Evolutionary conservation across 2,329 filamentous ascomycete species (phyloP).

Genomic region (Pyricularia grisea): DNA sequence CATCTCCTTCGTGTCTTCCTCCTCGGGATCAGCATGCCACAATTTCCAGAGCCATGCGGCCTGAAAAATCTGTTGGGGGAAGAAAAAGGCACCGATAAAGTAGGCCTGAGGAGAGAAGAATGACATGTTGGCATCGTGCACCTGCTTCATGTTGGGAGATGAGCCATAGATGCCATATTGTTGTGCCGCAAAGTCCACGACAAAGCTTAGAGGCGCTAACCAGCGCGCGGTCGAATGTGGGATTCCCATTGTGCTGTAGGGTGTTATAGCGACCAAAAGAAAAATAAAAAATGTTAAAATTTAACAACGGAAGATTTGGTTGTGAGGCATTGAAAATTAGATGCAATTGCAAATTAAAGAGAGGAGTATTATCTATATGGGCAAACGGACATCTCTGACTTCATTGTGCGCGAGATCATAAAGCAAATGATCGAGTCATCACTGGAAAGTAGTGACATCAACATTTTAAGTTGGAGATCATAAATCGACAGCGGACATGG

Average conservation of each 20-base stretch:
- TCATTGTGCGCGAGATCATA: not conserved
- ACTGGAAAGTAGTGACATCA: not conserved
- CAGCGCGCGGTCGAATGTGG: conserved; percentile 42
- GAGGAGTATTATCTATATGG: too few relatives aligned
- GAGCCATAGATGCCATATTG: conserved; percentile 47
- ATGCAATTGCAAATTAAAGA: too few relatives aligned
- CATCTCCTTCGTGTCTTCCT: conserved; percentile 35
- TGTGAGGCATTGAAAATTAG: too few relatives aligned
- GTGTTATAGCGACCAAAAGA: not conserved
- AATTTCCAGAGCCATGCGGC: conserved; percentile 47
- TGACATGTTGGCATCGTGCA: conserved; percentile 47
- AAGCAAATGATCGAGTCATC: not conserved
- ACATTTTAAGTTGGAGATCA: not conserved
- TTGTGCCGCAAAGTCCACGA: conserved; percentile 47
- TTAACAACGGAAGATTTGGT: too few relatives aligned
- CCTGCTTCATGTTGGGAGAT: conserved; percentile 46
- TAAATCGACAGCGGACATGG: not conserved
- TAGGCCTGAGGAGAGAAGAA: conserved; percentile 50
- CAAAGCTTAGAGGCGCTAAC: conserved; percentile 43
- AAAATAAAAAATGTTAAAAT: too few relatives aligned
- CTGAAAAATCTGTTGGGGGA: conserved; percentile 50
- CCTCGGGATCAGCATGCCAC: conserved; percentile 14
- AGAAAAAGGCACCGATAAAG: conserved; percentile 52
- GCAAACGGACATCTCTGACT: not conserved
- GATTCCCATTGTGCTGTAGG: conserved; percentile 35